Conservation (phyloP, 1,284 basidiomycete species). For the Pascua sp. region DNA sequence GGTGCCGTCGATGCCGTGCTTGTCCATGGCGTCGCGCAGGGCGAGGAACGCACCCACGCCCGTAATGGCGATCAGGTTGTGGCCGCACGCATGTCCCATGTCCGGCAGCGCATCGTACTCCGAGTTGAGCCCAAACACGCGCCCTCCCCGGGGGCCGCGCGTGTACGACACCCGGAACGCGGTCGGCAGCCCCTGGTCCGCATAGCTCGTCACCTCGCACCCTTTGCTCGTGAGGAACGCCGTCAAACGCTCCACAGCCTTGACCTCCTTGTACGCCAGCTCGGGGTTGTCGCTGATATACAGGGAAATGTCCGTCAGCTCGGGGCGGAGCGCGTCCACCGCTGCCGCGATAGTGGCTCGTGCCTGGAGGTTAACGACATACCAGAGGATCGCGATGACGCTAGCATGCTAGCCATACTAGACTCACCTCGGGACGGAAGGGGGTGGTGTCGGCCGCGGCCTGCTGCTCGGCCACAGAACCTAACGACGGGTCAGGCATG, state of each 20-base stretch:
- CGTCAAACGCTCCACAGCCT: constrained; percentile 57
- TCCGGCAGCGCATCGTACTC: constrained; percentile 25
- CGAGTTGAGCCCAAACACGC: constrained; percentile 30
- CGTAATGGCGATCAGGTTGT: constrained; percentile 46
- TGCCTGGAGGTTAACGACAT: too few relatives aligned
- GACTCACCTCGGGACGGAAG: too few relatives aligned
- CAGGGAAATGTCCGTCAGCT: constrained; percentile 16
- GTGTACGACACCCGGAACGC: constrained; percentile 19
- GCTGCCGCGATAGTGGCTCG: too few relatives aligned
- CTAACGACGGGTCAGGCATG: too few relatives aligned
- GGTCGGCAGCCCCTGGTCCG: constrained; percentile 60
- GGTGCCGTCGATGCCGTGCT: constrained; percentile 62
- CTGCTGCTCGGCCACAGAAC: too few relatives aligned
- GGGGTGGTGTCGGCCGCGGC: too few relatives aligned
- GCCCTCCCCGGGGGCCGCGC: constrained; percentile 20
- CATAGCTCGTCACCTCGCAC: constrained; percentile 49
- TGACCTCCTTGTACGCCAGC: constrained; percentile 23
- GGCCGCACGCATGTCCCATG: constrained; percentile 58
- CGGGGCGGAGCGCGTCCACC: neutral
- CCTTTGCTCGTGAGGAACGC: constrained; percentile 36
- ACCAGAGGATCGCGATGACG: too few relatives aligned
- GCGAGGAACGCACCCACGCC: constrained; percentile 42
- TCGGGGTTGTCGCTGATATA: constrained; percentile 28
- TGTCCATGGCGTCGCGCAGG: constrained; percentile 32
- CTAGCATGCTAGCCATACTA: too few relatives aligned